These are phyloP conservation scores for Fragaria ananassa DNA, from an alignment of 306 rosid species.

Conservation along the genomic window DNA sequence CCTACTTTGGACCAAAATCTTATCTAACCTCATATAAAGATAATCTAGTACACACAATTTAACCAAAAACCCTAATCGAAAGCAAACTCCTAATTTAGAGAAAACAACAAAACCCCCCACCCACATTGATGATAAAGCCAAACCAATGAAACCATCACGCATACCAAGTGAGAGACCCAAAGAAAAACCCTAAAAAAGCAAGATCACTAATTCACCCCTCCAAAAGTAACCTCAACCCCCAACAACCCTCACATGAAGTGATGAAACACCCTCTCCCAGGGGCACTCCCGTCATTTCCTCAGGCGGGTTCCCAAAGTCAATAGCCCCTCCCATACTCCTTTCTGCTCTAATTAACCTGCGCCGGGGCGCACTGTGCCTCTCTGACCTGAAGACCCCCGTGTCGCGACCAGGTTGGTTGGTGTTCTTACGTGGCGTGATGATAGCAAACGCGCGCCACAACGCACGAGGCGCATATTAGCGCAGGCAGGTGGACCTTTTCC, in stretches of 20 bases:
- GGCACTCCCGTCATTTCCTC: background rate
- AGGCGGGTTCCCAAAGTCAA: background rate
- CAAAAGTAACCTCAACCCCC: slow-evolving; percentile 8
- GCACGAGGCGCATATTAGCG: slow-evolving; percentile 13
- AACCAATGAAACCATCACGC: slow-evolving; percentile 16
- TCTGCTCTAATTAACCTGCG: background rate
- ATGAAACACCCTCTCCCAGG: background rate
- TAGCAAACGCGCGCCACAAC: slow-evolving; percentile 11
- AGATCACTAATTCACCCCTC: background rate
- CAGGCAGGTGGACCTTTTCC: too few relatives aligned
- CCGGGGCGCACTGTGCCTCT: slow-evolving; percentile 1
- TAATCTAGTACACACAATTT: background rate
- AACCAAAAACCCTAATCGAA: background rate
- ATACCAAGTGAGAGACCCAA: slow-evolving; percentile 6
- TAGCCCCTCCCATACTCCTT: background rate
- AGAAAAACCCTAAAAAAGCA: background rate
- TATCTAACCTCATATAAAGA: background rate
- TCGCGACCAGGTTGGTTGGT: background rate
- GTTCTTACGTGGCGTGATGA: slow-evolving; percentile 31
- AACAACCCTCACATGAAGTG: slow-evolving; percentile 24
- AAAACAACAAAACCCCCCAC: background rate
- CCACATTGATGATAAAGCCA: background rate
- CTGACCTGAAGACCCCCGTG: slow-evolving; percentile 7
- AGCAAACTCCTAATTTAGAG: background rate
- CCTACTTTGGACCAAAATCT: too few relatives aligned